phyloP scores from a whole-genome alignment of 225 moss, liverwort and hornwort species.

The Climacium dendroides region DNA sequence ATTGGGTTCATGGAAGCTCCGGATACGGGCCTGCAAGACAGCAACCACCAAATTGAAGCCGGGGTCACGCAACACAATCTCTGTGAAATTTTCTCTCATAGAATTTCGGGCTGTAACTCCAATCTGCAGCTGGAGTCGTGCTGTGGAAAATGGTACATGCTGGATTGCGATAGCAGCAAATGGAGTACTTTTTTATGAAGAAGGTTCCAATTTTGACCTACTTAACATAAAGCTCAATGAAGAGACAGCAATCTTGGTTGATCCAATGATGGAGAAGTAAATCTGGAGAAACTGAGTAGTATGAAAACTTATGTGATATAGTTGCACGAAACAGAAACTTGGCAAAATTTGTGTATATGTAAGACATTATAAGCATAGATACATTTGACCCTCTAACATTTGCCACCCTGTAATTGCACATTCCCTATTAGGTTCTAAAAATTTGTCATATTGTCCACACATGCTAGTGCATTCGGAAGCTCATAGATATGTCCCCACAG shows the following conservation, averaged over 20 bases:
- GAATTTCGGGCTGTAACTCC: background rate
- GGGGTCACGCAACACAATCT: background rate
- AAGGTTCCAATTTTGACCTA: background rate
- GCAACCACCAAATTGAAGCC: background rate
- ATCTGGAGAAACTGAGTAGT: background rate
- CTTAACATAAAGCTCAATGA: background rate
- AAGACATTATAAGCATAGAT: background rate
- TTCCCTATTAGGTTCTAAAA: too few species aligned
- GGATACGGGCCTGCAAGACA: slow-evolving; percentile 13
- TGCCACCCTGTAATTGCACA: background rate
- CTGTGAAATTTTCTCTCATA: background rate
- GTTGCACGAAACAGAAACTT: background rate
- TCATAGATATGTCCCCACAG: background rate
- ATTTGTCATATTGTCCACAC: background rate
- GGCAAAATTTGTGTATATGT: background rate
- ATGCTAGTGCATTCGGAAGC: background rate
- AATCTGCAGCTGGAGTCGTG: background rate
- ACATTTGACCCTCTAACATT: background rate
- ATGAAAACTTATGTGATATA: background rate
- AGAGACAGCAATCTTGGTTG: background rate
- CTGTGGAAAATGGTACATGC: background rate
- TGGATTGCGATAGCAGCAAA: background rate
- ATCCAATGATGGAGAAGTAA: background rate
- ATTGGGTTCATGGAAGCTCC: slow-evolving; percentile 48
- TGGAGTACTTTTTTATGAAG: too few species aligned